A percentile compares a stretch with the other conserved stretches of the same genome.
These are phyloP conservation scores for Debaryomyces psychrophilus DNA, from an alignment of 1,139 yeast species.

Conservation along the genomic window DNA sequence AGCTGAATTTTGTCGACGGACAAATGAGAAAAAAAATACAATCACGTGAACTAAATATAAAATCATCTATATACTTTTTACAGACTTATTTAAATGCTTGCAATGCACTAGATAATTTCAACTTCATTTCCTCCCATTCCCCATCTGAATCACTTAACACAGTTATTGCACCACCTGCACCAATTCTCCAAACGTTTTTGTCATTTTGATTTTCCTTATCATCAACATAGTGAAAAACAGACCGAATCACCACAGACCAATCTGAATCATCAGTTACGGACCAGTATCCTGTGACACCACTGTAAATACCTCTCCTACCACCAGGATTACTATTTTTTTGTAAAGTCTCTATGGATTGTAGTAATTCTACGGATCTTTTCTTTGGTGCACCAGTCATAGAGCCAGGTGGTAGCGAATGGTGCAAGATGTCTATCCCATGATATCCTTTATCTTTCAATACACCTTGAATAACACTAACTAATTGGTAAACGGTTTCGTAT, in stretches of 20 bases:
- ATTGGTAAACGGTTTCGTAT: constrained; percentile 84
- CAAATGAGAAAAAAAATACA: constrained; percentile 9
- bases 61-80: neutral
- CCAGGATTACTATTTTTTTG: constrained; percentile 46
- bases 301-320: constrained; percentile 79
- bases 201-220: constrained; percentile 42
- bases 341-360: constrained; percentile 54
- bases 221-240: constrained; percentile 66
- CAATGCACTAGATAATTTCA: constrained; percentile 78
- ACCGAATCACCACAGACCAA: constrained; percentile 94
- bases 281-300: constrained; percentile 97
- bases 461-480: constrained; percentile 89
- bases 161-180: constrained; percentile 99
- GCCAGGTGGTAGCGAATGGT: constrained; percentile 90
- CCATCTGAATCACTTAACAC: constrained; percentile 77
- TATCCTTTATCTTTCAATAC: constrained; percentile 43
- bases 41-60: constrained; percentile 8
- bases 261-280: constrained; percentile 85
- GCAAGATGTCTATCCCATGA: constrained; percentile 77
- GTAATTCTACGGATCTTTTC: constrained; percentile 82
- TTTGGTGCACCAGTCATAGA: constrained; percentile 99
- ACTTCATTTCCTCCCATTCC: constrained; percentile 92
- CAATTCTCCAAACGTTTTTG: constrained; percentile 70
- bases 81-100: constrained; percentile 51
- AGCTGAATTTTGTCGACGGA: constrained; percentile 10